phyloP scores from a whole-genome alignment of 2,329 filamentous ascomycete species.

The Sarocladiaceae sp. region DNA sequence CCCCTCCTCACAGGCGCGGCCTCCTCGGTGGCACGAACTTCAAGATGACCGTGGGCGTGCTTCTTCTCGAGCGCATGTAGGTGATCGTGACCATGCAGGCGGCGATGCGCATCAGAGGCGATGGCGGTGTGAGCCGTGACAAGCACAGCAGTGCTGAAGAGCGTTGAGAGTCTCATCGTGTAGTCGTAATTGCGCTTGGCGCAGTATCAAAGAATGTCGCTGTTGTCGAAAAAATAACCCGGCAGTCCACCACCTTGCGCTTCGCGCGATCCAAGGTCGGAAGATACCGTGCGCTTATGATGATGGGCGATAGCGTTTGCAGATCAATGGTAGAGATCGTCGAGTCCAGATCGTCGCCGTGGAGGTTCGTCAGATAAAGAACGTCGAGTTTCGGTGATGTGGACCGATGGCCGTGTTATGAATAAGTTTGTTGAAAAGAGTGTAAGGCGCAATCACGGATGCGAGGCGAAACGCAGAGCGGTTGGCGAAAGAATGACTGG shows the following conservation, averaged over 20 bases:
- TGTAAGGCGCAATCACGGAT: conserved; percentile 9
- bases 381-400: background rate
- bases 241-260: conserved; percentile 5
- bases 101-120: conserved; percentile 27
- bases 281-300: background rate
- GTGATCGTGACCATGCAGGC: conserved; percentile 35
- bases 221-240: background rate
- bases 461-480: conserved; percentile 4
- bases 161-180: conserved; percentile 49
- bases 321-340: background rate
- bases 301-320: background rate
- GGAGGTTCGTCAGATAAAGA: background rate
- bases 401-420: background rate
- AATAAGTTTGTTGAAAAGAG: conserved; percentile 5
- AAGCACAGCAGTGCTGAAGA: conserved; percentile 46
- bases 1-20: conserved; percentile 43
- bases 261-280: background rate
- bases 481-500: conserved; percentile 6
- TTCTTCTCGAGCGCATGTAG: conserved; percentile 25
- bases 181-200: conserved; percentile 9
- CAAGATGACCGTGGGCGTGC: conserved; percentile 29
- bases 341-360: background rate
- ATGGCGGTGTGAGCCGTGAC: conserved; percentile 30
- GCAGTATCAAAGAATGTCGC: background rate
- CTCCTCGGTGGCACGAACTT: conserved; percentile 18